Evolutionary conservation across 495 filamentous ascomycete species (phyloP), one percentile per base, ranked within the genome.

Genomic region (Hypomontagnella monticulosa): DNA sequence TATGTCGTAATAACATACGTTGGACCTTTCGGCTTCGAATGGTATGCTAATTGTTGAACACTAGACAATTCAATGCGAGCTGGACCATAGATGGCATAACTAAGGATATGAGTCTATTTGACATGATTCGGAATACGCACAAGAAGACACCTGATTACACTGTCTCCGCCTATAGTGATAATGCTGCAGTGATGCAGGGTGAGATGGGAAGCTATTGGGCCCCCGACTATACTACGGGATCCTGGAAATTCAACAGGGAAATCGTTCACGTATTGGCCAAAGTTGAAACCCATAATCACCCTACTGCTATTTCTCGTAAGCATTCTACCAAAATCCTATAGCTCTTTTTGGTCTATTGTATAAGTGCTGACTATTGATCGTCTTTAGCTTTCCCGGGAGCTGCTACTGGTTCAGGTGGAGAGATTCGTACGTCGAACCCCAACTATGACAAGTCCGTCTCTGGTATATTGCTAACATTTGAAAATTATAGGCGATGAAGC

Each of bases 241-340:
- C 90, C 64, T 99, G 95, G 95, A 88, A 79, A 64, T 84, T 91
- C 58, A 91, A 86, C n/a, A 93, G 91, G 71, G 95, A 99, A 78
- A 78, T 83, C 20, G 88, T 97, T 8, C 91, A 98, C 73, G 88
- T 93, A 70, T 78, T 98, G n/a, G 87, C 84, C 66, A 99, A 99
- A 79, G 95, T 97, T 11, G 95, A 99, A 77, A 97, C 95, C 0
- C 95, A 99, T 78, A 98, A 97, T 75, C 95, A 99, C 71, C 95
- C 95, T 16, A 97, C 95, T 11, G 95, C 93, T 6, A 93, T 99
- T 51, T 96, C 94, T 4, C 93, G 66, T 69, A 20, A 61, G 66
- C 61, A 37, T 15, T n/a, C 23, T 23, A 37, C 15, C 15, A 23
- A 11, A 1, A 4, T 16, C 3, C 14, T 33, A 33, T 54, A n/a